These are phyloP conservation scores for Paecilomyces variotii DNA, from an alignment of 2,329 filamentous ascomycete species.

Conservation along the genomic window DNA sequence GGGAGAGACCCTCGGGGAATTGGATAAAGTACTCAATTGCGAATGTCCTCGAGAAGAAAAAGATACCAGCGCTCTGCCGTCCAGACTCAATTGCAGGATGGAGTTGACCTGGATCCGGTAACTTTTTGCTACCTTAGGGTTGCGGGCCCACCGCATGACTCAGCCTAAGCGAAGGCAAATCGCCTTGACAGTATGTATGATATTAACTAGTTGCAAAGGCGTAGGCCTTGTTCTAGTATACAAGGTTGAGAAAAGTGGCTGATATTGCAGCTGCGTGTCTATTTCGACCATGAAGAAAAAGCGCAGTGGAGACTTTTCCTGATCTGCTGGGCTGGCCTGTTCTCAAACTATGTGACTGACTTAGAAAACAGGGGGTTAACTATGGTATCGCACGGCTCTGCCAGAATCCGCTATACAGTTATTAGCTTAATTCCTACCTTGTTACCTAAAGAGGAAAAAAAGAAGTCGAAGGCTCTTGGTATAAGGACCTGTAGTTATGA, in stretches of 20 bases:
- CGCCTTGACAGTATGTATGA: neutral
- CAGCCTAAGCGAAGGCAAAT: neutral
- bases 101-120: neutral
- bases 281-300: neutral
- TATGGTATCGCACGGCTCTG: neutral
- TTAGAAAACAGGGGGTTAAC: neutral
- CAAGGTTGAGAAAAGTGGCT: neutral
- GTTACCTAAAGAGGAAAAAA: neutral
- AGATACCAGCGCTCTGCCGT: neutral
- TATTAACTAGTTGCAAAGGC: neutral
- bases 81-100: neutral
- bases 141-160: neutral
- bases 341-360: neutral
- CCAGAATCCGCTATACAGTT: neutral
- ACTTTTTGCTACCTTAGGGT: neutral
- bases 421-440: neutral
- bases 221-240: neutral
- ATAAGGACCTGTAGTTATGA: neutral
- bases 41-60: neutral
- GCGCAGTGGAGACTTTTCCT: neutral
- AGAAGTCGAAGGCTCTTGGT: neutral
- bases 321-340: neutral
- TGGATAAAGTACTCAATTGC: neutral
- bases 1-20: neutral
- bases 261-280: neutral